Base-by-base conservation (phyloP, 192 early-diverging fungal species). In the Helicostylum pulchrum region DNA sequence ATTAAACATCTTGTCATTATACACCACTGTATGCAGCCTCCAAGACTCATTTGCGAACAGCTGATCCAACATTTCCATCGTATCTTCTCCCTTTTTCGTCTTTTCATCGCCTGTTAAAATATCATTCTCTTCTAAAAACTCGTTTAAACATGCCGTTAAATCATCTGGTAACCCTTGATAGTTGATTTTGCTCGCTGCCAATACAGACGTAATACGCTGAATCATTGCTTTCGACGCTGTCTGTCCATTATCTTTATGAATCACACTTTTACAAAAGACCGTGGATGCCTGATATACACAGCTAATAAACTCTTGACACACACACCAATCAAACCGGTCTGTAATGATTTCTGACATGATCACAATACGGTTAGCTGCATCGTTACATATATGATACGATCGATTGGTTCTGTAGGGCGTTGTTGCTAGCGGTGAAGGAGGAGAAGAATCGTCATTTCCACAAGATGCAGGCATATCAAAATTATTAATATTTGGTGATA, bases 161-260 rank as follows among this genome's bases (percentile, higher is more conserved):
- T 75, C 73, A 47, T 65, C 68, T 5, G 73, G 67, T 2, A 75
- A 23, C 0, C 73, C 67, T 20, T 61, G 54, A 21, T 75, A 69
- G 19, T 75, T 68, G 12, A 68, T 46, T 20, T 49, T 42, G 7
- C 51, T 55, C 2, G 49, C 55, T 17, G 48, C 52, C 34, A 75
- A 42, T 7, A 75, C 48, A 2, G 30, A n/a, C 12, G 70, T 54
- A 43, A 75, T 70, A 7, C 66, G 73, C 26, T 65, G 36, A 21
- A 75, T 62, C 62, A 69, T 75, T 17, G 45, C 19, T 6, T 61
- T 21, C 6, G 67, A 58, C n/a, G 45, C 43, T 7, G 32, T 34
- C 2, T 4, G 10, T 7, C 26, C 30, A 12, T 46, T 45, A 47
- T 53, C 62, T 10, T 64, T 49, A 3, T 26, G 47, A 4, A 26